Base-by-base conservation (phyloP, 805 yeast genomes). In the Saccharomycopsis lassenensis region DNA sequence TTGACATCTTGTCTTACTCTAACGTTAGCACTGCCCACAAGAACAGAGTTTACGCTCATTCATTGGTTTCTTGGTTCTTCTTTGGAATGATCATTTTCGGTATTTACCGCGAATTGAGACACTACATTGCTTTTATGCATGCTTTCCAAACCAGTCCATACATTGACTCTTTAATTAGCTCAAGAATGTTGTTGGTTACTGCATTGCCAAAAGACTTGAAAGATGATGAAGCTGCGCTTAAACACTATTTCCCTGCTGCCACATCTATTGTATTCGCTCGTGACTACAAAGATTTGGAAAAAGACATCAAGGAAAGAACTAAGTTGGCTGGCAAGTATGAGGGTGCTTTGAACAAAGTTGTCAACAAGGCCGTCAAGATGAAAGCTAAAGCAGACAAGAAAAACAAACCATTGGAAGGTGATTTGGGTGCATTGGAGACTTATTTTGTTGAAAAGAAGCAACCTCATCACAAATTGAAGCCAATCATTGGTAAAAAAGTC, bases 401-500 rank as follows among this genome's bases (percentile, higher is more conserved):
- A 54, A 62, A 65, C 24, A 62, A 68, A 49, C 65, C 69, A 8
- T 52, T 62, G 15, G 77, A 80, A 15, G 67, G 64, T 44, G 77
- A 80, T 3, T 67, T 62, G 36, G 65, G 75, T 50, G 77, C 69
- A 43, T 49, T 77, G 32, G 63, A 66, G 44, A 63, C 74, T 29
- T 85, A 82, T 55, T 73, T 85, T 43, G 67, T 71, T 4, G 62
- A 59, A 33, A 78, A 80, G 58, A 86, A 85, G 63, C 71, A 89
- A 48, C 96, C 96, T 32, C 77, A 83, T 23, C 89, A 84, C 58
- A 72, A 72, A 45, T 67, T 85, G 49, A 72, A 71, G 50, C 74
- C 74, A 39, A 57, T 81, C 40, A 65, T 78, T 48, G 94, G 95
- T 41, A 59, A 81, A 58, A 87, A 87, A 60, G 95, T 87, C 38